Conservation (phyloP, 2,329 filamentous ascomycete species). For the Fonsecaea erecta region DNA sequence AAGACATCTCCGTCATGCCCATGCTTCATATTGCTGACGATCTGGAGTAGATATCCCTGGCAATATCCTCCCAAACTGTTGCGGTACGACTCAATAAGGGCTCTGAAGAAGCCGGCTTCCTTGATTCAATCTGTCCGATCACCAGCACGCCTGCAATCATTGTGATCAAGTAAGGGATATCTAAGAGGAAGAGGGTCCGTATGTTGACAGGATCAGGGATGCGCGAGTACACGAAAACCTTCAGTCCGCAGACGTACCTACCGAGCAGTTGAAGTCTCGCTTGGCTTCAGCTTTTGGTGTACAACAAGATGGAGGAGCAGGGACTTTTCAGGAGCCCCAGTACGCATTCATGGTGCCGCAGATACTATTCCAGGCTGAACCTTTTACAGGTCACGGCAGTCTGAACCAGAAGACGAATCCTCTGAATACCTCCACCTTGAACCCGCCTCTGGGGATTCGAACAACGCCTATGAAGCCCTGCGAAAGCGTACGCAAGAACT, state of each 20-base stretch:
- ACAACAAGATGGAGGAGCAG: neutral
- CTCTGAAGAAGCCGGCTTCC: conserved; percentile 78
- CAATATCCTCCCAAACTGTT: conserved; percentile 62
- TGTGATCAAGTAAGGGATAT: conserved; percentile 67
- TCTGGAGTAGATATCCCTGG: conserved; percentile 44
- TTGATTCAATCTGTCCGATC: conserved; percentile 83
- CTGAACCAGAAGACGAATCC: neutral
- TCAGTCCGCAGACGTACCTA: conserved; percentile 59
- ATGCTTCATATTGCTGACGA: conserved; percentile 10
- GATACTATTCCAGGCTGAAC: neutral
- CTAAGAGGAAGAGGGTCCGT: neutral
- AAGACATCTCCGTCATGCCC: conserved; percentile 37
- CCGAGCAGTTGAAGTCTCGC: conserved; percentile 68
- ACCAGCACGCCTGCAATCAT: conserved; percentile 77
- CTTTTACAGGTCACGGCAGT: neutral
- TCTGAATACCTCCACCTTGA: conserved; percentile 28
- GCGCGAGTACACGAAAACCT: conserved; percentile 80
- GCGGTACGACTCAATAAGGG: conserved; percentile 71
- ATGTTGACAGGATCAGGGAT: conserved; percentile 56
- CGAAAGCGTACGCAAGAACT: no score
- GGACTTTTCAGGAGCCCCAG: conserved; percentile 5
- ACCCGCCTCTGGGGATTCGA: conserved; percentile 31
- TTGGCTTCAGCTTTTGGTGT: conserved; percentile 53
- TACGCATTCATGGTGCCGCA: conserved; percentile 5
- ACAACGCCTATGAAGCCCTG: no score